Conservation (phyloP, 2,329 filamentous ascomycete species). For the Penicillium nordicum region DNA sequence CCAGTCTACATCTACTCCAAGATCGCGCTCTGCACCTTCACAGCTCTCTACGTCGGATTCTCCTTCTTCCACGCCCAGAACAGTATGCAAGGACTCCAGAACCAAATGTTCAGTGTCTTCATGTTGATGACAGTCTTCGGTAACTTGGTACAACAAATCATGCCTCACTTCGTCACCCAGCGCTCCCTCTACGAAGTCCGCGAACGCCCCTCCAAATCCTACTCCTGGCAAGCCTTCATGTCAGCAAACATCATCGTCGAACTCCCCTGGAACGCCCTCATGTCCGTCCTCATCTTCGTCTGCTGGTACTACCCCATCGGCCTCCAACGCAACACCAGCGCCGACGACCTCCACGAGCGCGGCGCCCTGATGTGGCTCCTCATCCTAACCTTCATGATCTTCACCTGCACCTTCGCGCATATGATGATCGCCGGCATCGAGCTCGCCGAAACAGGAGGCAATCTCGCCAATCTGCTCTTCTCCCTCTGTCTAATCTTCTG, state of each 20-base stretch:
- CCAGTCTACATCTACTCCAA: slow-evolving; percentile 89
- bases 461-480: slow-evolving; percentile 59
- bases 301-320: slow-evolving; percentile 67
- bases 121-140: slow-evolving; percentile 80
- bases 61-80: slow-evolving; percentile 74
- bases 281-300: slow-evolving; percentile 60
- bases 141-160: slow-evolving; percentile 51
- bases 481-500: slow-evolving; percentile 61
- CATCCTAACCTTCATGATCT: slow-evolving; percentile 65
- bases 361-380: slow-evolving; percentile 65
- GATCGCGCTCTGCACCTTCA: slow-evolving; percentile 61
- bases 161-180: slow-evolving; percentile 58
- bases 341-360: slow-evolving; percentile 46
- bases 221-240: slow-evolving; percentile 72
- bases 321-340: slow-evolving; percentile 43
- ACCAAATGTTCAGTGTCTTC: slow-evolving; percentile 89
- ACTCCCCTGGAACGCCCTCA: slow-evolving; percentile 63
- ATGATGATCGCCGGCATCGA: slow-evolving; percentile 70
- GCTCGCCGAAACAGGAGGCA: slow-evolving; percentile 64
- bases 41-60: slow-evolving; percentile 76
- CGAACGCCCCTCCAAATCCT: slow-evolving; percentile 64
- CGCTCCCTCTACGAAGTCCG: slow-evolving; percentile 59
- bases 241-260: slow-evolving; percentile 69
- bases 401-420: slow-evolving; percentile 68
- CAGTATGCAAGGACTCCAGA: slow-evolving; percentile 76